phyloP scores from a whole-genome alignment of 1,284 basidiomycete genomes.

The Phylloporus sp. region DNA sequence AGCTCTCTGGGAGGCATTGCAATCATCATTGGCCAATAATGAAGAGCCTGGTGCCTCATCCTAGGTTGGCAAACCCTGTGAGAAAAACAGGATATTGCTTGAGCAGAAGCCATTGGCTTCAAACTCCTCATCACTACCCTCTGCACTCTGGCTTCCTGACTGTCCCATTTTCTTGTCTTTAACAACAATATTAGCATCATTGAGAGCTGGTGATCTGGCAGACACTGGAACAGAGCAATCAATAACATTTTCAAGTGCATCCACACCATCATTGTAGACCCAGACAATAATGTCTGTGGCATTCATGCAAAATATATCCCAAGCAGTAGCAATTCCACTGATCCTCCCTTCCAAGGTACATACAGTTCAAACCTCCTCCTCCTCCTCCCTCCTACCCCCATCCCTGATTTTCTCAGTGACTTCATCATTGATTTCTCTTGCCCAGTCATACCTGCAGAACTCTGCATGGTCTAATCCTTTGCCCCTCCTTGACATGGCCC shows the following conservation, averaged over 20 bases:
- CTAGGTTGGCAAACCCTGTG: background rate
- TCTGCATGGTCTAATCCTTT: no score
- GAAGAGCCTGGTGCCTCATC: conserved; percentile 3
- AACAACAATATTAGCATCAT: conserved; percentile 45
- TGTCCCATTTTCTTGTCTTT: conserved; percentile 24
- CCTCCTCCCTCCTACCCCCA: no score
- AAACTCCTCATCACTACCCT: conserved; percentile 34
- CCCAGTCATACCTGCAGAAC: no score
- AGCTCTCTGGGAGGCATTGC: conserved; percentile 1
- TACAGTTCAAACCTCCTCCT: no score
- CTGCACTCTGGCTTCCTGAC: fast-evolving
- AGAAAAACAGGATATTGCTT: conserved; percentile 14
- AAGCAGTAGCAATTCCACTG: conserved; percentile 25
- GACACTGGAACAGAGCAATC: conserved; percentile 27
- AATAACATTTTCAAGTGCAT: conserved; percentile 31
- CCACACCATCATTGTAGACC: conserved; percentile 7
- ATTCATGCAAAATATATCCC: background rate
- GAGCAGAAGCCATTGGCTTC: conserved; percentile 15
- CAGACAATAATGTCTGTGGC: background rate
- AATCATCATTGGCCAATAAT: background rate
- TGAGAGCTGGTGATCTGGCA: conserved; percentile 33
- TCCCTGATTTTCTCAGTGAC: no score
- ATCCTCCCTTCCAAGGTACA: conserved; percentile 22
- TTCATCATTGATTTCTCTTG: no score
- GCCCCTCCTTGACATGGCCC: no score